Base-by-base conservation (phyloP, 2,329 filamentous ascomycete genomes). In the Paraconiothyrium sp. region DNA sequence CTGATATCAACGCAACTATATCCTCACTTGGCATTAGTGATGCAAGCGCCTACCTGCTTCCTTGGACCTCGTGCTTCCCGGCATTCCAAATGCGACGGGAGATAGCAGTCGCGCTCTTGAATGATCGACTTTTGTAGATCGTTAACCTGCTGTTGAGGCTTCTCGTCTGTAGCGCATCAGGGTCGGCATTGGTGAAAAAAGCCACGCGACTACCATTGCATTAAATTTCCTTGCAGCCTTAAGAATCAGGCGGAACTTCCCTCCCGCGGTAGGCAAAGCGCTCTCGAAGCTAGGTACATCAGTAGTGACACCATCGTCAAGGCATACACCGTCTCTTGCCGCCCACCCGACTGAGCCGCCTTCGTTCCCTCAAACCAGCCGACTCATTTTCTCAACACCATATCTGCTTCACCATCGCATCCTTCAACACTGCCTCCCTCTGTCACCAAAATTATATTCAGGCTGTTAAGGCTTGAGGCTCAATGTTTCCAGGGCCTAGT, bases 11-110 rank as follows among this genome's bases (percentile, higher is more conserved):
- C 24, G 30, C 30, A 8, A 48, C 39, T 41, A 14, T 16, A 16
- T 41, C 13, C 20, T 13, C 22, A 2, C 51, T 54, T 54, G 51
- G 51, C 51, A 55, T 54, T 43, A 54, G 35, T 54, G 51, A 54
- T 54, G 37, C 16, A 43, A 43, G 51, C 35, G 50, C 35, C 22
- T 16, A 9, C 37, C 50, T 37, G 10, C 49, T 20, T 50, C 49
- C 27, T 34, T 5, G 34, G 34, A 35, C 48, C 20, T 46, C 20
- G 41, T 35, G 48, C 32, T 41, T 24, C 13, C 20, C n/a, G n/a
- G 27, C 8, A 39, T 46, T 16, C 35, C 20, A 22, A 27, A 16
- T 37, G 20, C n/a, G 11, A 11, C 27, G 48, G 32, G n/a, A 22
- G 32, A 52, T 39, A 13, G 43, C 49, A 35, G 22, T 10, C 32